Conservation (phyloP, 805 yeast species). For the Myxozyma monticola region DNA sequence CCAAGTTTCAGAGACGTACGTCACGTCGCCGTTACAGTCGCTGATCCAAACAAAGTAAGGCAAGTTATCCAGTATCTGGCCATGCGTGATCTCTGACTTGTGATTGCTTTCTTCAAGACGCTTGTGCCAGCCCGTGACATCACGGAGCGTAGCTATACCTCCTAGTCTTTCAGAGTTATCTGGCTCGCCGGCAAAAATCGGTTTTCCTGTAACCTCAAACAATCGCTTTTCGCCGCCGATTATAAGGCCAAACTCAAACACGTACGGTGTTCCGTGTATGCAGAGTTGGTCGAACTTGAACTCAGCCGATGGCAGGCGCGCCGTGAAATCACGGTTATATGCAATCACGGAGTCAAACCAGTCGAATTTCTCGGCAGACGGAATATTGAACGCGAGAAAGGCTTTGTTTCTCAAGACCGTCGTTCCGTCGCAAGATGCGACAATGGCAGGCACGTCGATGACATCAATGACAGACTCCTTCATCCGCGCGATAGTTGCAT, state of each 20-base stretch:
- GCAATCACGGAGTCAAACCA: conserved; percentile 1
- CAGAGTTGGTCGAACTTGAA: conserved; percentile 1
- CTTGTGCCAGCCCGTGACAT: conserved; percentile 8
- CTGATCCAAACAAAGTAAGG: conserved; percentile 7
- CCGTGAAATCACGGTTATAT: conserved; percentile 5
- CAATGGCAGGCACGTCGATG: conserved; percentile 10
- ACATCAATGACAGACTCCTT: conserved; percentile 9
- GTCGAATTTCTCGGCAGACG: not conserved
- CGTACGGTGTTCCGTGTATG: not conserved
- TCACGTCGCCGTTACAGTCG: not conserved
- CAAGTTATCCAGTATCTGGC: conserved; percentile 7
- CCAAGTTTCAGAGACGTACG: conserved; percentile 7
- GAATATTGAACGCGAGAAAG: not conserved
- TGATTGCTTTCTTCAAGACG: not conserved
- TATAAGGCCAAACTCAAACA: not conserved
- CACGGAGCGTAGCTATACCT: conserved; percentile 5
- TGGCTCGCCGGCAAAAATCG: not conserved
- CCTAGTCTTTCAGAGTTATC: conserved; percentile 7
- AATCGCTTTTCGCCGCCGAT: conserved; percentile 4
- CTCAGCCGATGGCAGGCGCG: not conserved
- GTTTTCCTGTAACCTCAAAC: not conserved
- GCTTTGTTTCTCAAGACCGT: conserved; percentile 3
- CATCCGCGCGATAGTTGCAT: conserved; percentile 2
- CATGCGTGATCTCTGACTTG: not conserved
- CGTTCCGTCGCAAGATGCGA: conserved; percentile 2